Evolutionary conservation across 768 basidiomycete genomes (phyloP).

Genomic region (Boletus speciosus): DNA sequence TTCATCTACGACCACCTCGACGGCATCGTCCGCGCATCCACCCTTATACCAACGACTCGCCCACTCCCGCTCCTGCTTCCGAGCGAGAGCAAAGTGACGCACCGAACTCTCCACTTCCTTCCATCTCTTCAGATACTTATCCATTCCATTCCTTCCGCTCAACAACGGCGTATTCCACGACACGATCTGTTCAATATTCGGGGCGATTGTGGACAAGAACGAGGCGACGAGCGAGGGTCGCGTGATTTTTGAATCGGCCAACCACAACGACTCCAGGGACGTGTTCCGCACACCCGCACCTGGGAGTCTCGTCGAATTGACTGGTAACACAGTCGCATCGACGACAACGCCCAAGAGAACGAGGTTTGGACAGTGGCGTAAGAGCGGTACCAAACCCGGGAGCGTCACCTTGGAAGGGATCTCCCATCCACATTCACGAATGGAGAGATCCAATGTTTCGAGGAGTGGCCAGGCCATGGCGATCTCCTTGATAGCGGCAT

Average conservation of each 20-base stretch:
- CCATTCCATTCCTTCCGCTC: conserved; percentile 22
- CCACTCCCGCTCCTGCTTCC: conserved; percentile 24
- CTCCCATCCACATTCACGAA: conserved; percentile 31
- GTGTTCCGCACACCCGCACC: conserved; percentile 24
- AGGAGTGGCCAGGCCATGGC: conserved; percentile 27
- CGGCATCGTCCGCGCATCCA: neutral
- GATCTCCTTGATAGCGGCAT: conserved; percentile 23
- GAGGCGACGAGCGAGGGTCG: conserved; percentile 25
- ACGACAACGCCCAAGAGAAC: conserved; percentile 27
- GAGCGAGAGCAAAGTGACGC: conserved; percentile 17
- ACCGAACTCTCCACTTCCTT: conserved; percentile 22
- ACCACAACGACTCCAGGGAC: conserved; percentile 27
- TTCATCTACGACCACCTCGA: conserved; percentile 7
- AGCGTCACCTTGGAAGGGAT: conserved; percentile 27
- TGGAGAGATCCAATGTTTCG: conserved; percentile 26
- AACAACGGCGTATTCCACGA: conserved; percentile 31
- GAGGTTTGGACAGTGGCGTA: conserved; percentile 23
- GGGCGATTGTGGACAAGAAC: conserved; percentile 28
- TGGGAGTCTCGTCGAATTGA: neutral
- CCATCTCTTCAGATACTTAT: conserved; percentile 26
- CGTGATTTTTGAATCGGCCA: conserved; percentile 27
- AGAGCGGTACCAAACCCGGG: conserved; percentile 20
- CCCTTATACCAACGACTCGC: neutral
- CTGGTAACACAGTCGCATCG: conserved; percentile 24
- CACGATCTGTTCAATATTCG: conserved; percentile 27